Base-by-base conservation (phyloP, 2,329 filamentous ascomycete genomes). In the Huntiella omanensis region DNA sequence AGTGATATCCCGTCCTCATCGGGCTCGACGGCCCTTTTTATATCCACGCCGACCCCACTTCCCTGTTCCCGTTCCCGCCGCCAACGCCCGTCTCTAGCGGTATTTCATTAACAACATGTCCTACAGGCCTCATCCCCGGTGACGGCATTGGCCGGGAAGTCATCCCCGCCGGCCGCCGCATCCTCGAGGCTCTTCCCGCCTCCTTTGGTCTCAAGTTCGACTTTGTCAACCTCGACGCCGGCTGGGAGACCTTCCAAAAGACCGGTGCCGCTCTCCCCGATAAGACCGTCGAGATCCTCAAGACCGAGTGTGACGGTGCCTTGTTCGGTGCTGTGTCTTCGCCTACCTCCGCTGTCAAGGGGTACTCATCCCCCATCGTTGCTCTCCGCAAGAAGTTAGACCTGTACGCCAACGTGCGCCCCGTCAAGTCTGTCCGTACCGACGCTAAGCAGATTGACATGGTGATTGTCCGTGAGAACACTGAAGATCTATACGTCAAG, bases 121-220 rank as follows among this genome's bases (percentile, higher is more conserved):
- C 13, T 16, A 40, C 54, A 93, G 87, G 87, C 62, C 83, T 96
- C 57, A 96, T 98, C 61, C 83, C 91, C 57, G 91, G 91, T 59
- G 91, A 98, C 67, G 91, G 91, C 64, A 98, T 98, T 66, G 91
- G 91, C 65, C 84, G 84, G 61, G 91, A 98, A 67, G 91, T 98
- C 62, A 96, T 98, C 64, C 91, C 91, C 54, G 83, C 91, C 46
- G 91, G 88, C 44, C 83, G 85, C 57, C 80, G 83, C 53, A 70
- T 96, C 55, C 83, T 98, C 58, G 88, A 98, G 69, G 82, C 91
- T 43, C 80, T 98, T 2, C 87, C 88, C 33, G 64, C 80, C n/a
- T 91, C 83, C n/a, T 69, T 95, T 41, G 81, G 82, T 57, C 75
- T 98, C 55, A 87, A 85, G 59, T 96, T 96, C 72, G 83, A 81